phyloP scores from a whole-genome alignment of 805 yeast species.

The Yamadazyma phyllophila region DNA sequence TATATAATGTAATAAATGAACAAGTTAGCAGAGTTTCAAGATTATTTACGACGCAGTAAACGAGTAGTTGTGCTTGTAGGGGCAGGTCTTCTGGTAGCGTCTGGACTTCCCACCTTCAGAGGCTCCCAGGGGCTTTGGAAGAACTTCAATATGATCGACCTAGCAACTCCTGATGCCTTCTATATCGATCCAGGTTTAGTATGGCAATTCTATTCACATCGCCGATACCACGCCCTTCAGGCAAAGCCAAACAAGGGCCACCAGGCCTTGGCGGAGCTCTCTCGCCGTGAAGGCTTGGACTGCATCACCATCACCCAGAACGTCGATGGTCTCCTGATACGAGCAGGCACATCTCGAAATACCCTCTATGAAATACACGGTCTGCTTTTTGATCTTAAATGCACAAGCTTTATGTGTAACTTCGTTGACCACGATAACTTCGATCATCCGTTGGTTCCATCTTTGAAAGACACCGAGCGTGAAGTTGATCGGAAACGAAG shows the following conservation, averaged over 20 bases:
- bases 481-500: constrained; percentile 25
- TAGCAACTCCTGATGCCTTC: constrained; percentile 92
- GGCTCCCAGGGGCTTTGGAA: constrained; percentile 78
- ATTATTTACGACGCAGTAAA: constrained; percentile 42
- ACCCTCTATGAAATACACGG: constrained; percentile 77
- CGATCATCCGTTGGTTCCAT: constrained; percentile 58
- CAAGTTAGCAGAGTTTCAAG: constrained; percentile 45
- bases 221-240: constrained; percentile 61
- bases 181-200: constrained; percentile 79
- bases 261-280: constrained; percentile 60
- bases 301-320: constrained; percentile 78
- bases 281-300: constrained; percentile 31
- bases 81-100: constrained; percentile 76
- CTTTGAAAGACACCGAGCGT: constrained; percentile 41
- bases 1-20: constrained; percentile 10
- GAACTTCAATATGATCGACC: constrained; percentile 71
- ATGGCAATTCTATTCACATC: constrained; percentile 82
- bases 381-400: constrained; percentile 64
- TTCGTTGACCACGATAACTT: constrained; percentile 53
- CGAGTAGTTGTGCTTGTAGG: constrained; percentile 69
- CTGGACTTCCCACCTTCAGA: constrained; percentile 74
- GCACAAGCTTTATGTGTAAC: constrained; percentile 75
- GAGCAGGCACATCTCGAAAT: constrained; percentile 59
- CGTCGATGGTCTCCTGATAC: constrained; percentile 69
- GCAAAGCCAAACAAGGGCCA: constrained; percentile 79